Evolutionary conservation across 306 rosid species (phyloP).

Genomic region (Malus sieversii): DNA sequence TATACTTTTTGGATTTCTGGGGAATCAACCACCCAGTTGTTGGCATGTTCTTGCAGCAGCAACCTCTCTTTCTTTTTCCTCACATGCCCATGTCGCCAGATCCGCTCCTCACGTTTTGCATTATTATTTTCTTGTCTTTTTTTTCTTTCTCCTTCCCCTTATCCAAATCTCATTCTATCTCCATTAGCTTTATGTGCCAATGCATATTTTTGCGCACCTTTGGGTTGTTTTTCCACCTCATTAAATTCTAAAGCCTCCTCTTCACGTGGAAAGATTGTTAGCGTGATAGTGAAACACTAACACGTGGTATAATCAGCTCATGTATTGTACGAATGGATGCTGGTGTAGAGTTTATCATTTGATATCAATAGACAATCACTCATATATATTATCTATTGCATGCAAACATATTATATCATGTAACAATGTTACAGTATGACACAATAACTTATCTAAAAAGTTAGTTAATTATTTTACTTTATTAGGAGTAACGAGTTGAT

Average conservation of each 20-base stretch:
- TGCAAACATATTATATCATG: too few species aligned
- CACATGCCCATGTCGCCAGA: conserved; percentile 76
- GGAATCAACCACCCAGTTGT: conserved; percentile 31
- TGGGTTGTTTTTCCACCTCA: not conserved
- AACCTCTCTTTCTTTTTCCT: conserved; percentile 35
- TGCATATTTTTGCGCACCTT: not conserved
- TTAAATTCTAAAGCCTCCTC: not conserved
- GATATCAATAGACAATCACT: not conserved
- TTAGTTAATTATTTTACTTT: not conserved
- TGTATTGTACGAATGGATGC: too few species aligned
- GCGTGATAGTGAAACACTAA: too few species aligned
- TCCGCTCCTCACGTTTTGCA: conserved; percentile 48
- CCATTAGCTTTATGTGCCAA: conserved; percentile 18
- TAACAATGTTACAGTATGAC: not conserved
- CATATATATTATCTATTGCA: not conserved
- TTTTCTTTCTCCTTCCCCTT: conserved; percentile 10
- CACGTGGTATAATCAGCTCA: not conserved
- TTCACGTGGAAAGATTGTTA: not conserved
- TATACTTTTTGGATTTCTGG: conserved; percentile 18
- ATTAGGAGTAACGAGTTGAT: not conserved
- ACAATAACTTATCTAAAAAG: not conserved
- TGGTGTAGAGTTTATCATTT: too few species aligned
- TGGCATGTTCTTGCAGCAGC: conserved; percentile 31
- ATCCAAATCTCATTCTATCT: conserved; percentile 24
- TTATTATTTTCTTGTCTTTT: conserved; percentile 36